A percentile compares a stretch with the other conserved stretches of the same genome.
Evolutionary conservation across 1,139 yeast genomes (phyloP).

Genomic region (Lodderomyces beijingensis): DNA sequence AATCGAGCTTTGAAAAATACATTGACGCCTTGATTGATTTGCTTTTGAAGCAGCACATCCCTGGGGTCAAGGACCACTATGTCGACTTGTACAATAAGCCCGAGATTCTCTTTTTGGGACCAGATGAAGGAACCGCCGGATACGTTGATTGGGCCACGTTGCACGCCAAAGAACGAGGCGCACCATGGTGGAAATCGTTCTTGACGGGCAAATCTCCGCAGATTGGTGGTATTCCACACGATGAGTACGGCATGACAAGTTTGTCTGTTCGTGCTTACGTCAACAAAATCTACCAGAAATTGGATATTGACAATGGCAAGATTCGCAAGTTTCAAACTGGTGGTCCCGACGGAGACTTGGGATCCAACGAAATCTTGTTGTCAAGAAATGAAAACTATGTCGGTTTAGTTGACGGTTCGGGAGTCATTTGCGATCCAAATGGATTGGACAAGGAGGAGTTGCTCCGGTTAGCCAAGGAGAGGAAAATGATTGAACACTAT

Average conservation of each 20-base stretch:
- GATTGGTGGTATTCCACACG: constrained; percentile 97
- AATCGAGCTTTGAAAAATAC: constrained; percentile 86
- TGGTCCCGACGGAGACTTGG: constrained; percentile 98
- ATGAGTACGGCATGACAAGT: constrained; percentile 96
- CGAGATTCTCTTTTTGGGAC: constrained; percentile 94
- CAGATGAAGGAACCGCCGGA: constrained; percentile 97
- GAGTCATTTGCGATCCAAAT: constrained; percentile 87
- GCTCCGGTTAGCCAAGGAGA: constrained; percentile 67
- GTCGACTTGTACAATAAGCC: constrained; percentile 81
- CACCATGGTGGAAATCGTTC: constrained; percentile 99
- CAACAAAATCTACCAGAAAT: constrained; percentile 80
- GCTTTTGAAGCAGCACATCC: constrained; percentile 66
- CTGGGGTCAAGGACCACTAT: constrained; percentile 78
- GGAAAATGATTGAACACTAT: constrained; percentile 71
- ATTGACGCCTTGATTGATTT: constrained; percentile 88
- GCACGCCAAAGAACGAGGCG: constrained; percentile 90
- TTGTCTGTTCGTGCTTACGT: constrained; percentile 91
- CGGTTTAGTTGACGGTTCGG: constrained; percentile 92
- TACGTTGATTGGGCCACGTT: constrained; percentile 98
- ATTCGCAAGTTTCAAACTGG: constrained; percentile 91
- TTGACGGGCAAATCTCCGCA: constrained; percentile 92
- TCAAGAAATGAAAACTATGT: constrained; percentile 80
- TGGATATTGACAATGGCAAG: constrained; percentile 50
- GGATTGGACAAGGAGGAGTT: constrained; percentile 84
- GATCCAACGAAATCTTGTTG: constrained; percentile 87